These are phyloP conservation scores for Debaryomyces nepalensis DNA, from an alignment of 1,139 yeast species.

Conservation along the genomic window DNA sequence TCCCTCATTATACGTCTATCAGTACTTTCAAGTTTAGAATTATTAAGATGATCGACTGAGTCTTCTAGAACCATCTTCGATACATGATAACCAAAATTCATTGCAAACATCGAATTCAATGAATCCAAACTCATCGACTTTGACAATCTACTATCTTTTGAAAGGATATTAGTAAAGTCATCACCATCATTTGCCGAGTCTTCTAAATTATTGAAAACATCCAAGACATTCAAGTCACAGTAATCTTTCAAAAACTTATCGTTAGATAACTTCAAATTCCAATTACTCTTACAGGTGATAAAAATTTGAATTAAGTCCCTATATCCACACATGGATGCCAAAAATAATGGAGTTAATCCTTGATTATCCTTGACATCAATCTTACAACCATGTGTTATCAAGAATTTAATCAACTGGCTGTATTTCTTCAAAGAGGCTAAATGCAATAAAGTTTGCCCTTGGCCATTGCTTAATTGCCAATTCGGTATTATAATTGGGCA, in stretches of 20 bases:
- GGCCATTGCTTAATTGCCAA: slow-evolving; percentile 77
- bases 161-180: slow-evolving; percentile 12
- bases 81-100: slow-evolving; percentile 46
- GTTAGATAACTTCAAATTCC: slow-evolving; percentile 57
- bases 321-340: slow-evolving; percentile 79
- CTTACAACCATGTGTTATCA: slow-evolving; percentile 80
- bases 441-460: slow-evolving; percentile 89
- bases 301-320: slow-evolving; percentile 61
- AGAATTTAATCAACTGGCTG: slow-evolving; percentile 58
- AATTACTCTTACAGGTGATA: slow-evolving; percentile 67
- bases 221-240: slow-evolving; percentile 71
- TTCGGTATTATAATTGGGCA: slow-evolving; percentile 69
- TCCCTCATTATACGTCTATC: slow-evolving; percentile 19
- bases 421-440: slow-evolving; percentile 80
- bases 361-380: slow-evolving; percentile 75
- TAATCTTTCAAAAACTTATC: slow-evolving; percentile 59
- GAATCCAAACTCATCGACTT: slow-evolving; percentile 44
- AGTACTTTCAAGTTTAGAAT: slow-evolving; percentile 16
- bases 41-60: slow-evolving; percentile 15
- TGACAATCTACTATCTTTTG: slow-evolving; percentile 25
- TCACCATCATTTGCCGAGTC: slow-evolving; percentile 21
- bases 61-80: slow-evolving; percentile 46
- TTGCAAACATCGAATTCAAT: slow-evolving; percentile 44
- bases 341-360: slow-evolving; percentile 86
- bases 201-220: slow-evolving; percentile 44